Evolutionary conservation across 805 yeast genomes (phyloP).

Genomic region (Starmerella lactis-condensi): DNA sequence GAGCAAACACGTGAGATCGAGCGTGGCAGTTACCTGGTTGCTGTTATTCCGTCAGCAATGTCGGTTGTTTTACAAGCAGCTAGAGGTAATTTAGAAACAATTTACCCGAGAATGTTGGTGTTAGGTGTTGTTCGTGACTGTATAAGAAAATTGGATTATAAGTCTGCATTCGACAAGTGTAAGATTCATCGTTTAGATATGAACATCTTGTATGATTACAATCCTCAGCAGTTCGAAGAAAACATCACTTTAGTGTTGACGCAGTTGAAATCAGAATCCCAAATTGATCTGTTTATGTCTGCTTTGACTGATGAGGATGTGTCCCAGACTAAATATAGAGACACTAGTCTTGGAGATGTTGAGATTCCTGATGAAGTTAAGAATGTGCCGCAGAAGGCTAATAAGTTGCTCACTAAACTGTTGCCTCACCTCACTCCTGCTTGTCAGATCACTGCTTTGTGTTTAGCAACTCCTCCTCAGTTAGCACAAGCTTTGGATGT

Average conservation of each 20-base stretch:
- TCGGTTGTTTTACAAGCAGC: conserved; percentile 82
- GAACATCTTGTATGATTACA: conserved; percentile 76
- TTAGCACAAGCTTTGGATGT: conserved; percentile 52
- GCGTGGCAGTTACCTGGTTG: conserved; percentile 71
- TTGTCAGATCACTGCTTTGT: conserved; percentile 69
- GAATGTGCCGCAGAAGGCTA: conserved; percentile 36
- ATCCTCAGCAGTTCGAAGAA: conserved; percentile 45
- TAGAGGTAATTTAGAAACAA: conserved; percentile 88
- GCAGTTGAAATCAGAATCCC: conserved; percentile 53
- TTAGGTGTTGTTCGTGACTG: conserved; percentile 59
- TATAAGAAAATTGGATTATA: conserved; percentile 40
- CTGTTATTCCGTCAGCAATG: conserved; percentile 64
- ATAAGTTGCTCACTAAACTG: conserved; percentile 56
- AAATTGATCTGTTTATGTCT: conserved; percentile 71
- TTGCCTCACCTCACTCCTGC: conserved; percentile 21
- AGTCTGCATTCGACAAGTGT: conserved; percentile 64
- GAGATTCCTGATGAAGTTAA: neutral
- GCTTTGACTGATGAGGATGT: conserved; percentile 78
- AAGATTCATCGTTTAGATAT: conserved; percentile 81
- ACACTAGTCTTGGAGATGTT: conserved; percentile 28
- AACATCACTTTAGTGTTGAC: conserved; percentile 50
- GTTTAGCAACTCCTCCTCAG: conserved; percentile 79
- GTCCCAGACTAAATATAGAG: conserved; percentile 58
- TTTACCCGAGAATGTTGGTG: conserved; percentile 83
- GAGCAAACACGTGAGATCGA: conserved; percentile 81